phyloP scores from a whole-genome alignment of 2,329 filamentous ascomycete genomes.

The Fusarium liriodendri region DNA sequence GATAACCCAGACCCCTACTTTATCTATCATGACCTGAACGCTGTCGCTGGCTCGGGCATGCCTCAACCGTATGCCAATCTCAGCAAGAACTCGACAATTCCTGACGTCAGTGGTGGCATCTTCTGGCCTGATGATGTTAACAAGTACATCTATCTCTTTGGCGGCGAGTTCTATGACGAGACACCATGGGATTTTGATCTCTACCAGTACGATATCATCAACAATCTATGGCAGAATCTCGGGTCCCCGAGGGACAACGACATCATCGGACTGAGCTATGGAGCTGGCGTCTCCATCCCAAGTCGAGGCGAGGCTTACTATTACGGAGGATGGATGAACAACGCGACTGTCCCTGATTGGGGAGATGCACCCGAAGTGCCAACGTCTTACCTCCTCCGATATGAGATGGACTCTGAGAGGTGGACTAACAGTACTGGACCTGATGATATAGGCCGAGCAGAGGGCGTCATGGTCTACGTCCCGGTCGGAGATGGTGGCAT shows the following conservation, averaged over 20 bases:
- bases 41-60: conserved; percentile 55
- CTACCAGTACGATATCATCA: conserved; percentile 67
- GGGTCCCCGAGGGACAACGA: conserved; percentile 48
- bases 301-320: conserved; percentile 69
- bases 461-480: conserved; percentile 70
- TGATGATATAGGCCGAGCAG: conserved; percentile 64
- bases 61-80: conserved; percentile 68
- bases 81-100: conserved; percentile 68
- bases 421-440: conserved; percentile 67
- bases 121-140: conserved; percentile 72
- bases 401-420: conserved; percentile 63
- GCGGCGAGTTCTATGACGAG: conserved; percentile 66
- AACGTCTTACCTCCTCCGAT: conserved; percentile 64
- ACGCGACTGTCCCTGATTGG: conserved; percentile 64
- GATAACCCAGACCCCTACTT: conserved; percentile 46
- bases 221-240: conserved; percentile 66
- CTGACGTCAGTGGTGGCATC: conserved; percentile 56
- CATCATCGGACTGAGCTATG: conserved; percentile 64
- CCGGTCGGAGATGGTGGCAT: conserved; percentile 70
- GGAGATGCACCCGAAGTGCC: conserved; percentile 56
- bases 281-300: conserved; percentile 66
- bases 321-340: conserved; percentile 71
- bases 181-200: conserved; percentile 61
- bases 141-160: conserved; percentile 72
- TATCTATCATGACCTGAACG: conserved; percentile 67